phyloP scores from a whole-genome alignment of 805 yeast genomes.

The Ogataea polymorpha region DNA sequence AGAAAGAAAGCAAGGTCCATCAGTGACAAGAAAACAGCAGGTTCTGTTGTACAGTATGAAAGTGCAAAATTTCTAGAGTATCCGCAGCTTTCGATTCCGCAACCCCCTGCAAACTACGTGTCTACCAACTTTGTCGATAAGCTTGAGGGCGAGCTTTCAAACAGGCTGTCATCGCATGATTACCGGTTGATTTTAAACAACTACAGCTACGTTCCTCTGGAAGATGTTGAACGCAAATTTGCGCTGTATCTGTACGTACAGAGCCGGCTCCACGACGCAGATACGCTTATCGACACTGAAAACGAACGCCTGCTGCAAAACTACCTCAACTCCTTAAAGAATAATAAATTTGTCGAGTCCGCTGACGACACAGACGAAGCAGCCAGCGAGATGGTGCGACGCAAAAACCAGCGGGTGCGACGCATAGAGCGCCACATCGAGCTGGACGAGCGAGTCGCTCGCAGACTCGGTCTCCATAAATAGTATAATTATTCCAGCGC shows the following conservation, averaged over 20 bases:
- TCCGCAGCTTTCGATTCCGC: not conserved
- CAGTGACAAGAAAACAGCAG: not conserved
- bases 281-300: not conserved
- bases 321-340: slow-evolving; percentile 13
- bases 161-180: slow-evolving; percentile 5
- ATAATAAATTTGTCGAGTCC: slow-evolving; percentile 13
- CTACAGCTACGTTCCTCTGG: slow-evolving; percentile 10
- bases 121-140: slow-evolving; percentile 1
- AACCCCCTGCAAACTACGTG: not conserved
- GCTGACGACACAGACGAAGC: not conserved
- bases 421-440: slow-evolving; percentile 10
- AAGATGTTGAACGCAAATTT: slow-evolving; percentile 7
- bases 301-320: slow-evolving; percentile 6
- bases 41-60: slow-evolving; percentile 2
- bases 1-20: slow-evolving; percentile 3
- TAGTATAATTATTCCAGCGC: slow-evolving; percentile 8
- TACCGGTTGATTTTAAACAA: slow-evolving; percentile 14
- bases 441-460: slow-evolving; percentile 4
- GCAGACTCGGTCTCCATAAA: not conserved
- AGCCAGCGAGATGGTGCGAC: not conserved
- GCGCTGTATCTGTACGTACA: slow-evolving; percentile 21
- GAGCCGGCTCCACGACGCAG: slow-evolving; percentile 10
- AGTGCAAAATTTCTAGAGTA: not conserved
- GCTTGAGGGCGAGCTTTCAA: not conserved
- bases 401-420: slow-evolving; percentile 4